phyloP scores from a whole-genome alignment of 345 rosid species.

The Cochlearia excelsa region DNA sequence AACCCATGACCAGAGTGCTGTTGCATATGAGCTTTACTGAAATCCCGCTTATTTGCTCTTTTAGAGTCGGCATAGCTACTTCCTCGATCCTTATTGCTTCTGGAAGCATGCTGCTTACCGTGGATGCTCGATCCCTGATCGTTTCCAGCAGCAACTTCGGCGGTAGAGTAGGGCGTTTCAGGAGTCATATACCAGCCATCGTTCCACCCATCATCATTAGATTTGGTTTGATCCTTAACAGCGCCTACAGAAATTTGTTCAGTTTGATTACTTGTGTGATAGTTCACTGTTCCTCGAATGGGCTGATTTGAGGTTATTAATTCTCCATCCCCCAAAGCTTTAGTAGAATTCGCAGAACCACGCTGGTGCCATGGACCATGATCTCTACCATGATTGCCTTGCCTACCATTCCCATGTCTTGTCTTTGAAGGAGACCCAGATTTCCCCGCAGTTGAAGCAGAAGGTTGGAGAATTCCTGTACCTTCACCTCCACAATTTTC shows the following conservation, averaged over 20 bases:
- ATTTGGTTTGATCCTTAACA: conserved; percentile 46
- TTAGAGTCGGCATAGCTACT: conserved; percentile 46
- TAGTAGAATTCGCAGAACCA: conserved; percentile 43
- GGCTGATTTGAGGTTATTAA: conserved; percentile 39
- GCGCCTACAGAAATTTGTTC: conserved; percentile 40
- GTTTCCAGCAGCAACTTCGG: conserved; percentile 46
- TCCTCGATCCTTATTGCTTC: conserved; percentile 30
- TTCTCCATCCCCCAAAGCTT: conserved; percentile 39
- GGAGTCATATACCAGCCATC: conserved; percentile 61
- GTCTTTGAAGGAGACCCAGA: conserved; percentile 40
- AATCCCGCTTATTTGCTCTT: conserved; percentile 44
- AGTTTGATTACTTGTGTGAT: conserved; percentile 35
- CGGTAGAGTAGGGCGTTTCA: conserved; percentile 38
- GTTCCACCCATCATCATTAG: conserved; percentile 45
- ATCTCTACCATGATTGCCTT: conserved; percentile 54
- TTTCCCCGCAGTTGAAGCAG: conserved; percentile 41
- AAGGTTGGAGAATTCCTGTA: conserved; percentile 38
- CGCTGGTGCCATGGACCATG: conserved; percentile 75
- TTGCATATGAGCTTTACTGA: conserved; percentile 40
- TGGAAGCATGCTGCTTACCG: conserved; percentile 52
- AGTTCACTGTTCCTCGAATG: conserved; percentile 42
- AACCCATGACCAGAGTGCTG: conserved; percentile 44
- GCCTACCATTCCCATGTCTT: conserved; percentile 56
- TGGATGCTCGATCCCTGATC: conserved; percentile 51
- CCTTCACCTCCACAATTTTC: conserved; percentile 39